Evolutionary conservation across 139 green algal genomes (phyloP), one percentile per base, ranked within the genome.

Genomic region (Ettlia oleoabundans): DNA sequence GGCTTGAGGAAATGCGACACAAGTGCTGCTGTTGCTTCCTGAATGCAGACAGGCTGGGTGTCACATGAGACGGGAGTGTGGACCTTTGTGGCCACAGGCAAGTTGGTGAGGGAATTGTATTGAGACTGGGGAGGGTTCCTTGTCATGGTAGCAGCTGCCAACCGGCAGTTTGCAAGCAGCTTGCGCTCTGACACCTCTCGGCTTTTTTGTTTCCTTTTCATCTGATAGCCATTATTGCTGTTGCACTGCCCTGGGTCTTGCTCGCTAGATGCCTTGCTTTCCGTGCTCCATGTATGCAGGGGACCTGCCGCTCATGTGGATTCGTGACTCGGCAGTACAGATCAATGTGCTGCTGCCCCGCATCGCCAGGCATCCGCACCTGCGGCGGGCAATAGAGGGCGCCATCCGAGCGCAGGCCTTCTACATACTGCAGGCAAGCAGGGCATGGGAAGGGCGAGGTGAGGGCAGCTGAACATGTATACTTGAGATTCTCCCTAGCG

Each of bases 221-320:
- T n/a, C 8, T 47, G 64, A 3, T 1, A 28, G 61, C 28, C 26
- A 67, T 67, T 26, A 26, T 15, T 26, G 2, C 24, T 9, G 61
- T 9, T 9, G 61, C 22, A 2, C n/a, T 3, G 24, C 22, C 26
- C 61, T n/a, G 9, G 3, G 13, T 2, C 21, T 67, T 9, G n/a
- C 26, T 32, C 61, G 61, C 61, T n/a, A n/a, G 28, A n/a, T n/a
- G 61, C 61, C 35, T 43, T 5, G 35, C 1, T 18, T 9, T 7
- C 22, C 66, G 6, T 3, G 22, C 66, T 40, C 18, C 22, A 3
- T 72, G 18, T 41, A 28, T 78, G 84, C 85, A 38, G 88, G 88
- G 4, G 89, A 93, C 55, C 90, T 93, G 38, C 75, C 80, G 19
- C 81, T 88, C 35, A 91, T 92, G 87, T 93, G 89, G 88, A 81